These are phyloP conservation scores for Phytophthora idaei DNA, from an alignment of 352 stramenopile species.

Conservation along the genomic window DNA sequence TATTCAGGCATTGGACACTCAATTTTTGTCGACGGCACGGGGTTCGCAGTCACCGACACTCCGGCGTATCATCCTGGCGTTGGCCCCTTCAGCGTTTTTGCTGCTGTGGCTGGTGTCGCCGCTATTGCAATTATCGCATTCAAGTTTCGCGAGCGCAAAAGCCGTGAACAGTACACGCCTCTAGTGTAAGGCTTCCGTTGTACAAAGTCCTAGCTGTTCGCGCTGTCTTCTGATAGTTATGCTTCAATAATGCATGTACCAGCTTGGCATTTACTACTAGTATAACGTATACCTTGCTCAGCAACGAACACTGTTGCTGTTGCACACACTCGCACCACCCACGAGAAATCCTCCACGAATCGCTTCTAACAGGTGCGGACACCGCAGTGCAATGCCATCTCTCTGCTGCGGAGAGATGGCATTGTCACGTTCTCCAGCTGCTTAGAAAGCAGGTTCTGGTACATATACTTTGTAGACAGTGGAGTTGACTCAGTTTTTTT, in stretches of 20 bases:
- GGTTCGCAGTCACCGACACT: background rate
- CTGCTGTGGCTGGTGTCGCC: constrained; percentile 5
- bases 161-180: constrained; percentile 14
- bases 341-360: constrained; percentile 4
- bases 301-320: constrained; percentile 4
- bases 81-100: constrained; percentile 3
- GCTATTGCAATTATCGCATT: constrained; percentile 6
- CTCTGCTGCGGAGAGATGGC: no score
- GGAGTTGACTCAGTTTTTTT: no score
- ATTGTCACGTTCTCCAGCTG: no score
- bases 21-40: constrained; percentile 20
- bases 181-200: constrained; percentile 11
- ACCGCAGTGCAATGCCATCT: no score
- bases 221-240: background rate
- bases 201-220: no score
- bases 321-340: constrained; percentile 8
- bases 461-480: no score
- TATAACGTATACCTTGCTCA: constrained; percentile 3
- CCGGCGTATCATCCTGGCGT: constrained; percentile 1
- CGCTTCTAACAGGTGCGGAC: no score
- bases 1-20: constrained; percentile 16
- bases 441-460: no score
- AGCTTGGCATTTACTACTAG: background rate
- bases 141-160: constrained; percentile 9
- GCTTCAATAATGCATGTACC: background rate